Conservation (phyloP, 441 rosid genomes). For the Bocquillonia castaneifolia region DNA sequence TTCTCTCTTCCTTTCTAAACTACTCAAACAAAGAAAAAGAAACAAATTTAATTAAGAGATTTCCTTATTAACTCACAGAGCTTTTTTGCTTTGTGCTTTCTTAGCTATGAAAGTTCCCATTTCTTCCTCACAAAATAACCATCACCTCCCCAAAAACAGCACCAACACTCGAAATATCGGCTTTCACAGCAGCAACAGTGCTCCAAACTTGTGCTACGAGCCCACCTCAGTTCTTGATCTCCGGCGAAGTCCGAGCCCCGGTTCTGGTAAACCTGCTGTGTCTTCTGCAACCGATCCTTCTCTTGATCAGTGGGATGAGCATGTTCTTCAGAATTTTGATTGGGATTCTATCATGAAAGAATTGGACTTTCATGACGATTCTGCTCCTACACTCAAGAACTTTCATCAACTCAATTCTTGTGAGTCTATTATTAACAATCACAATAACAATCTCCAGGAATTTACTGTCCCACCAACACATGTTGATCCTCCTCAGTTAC, state of each 20-base stretch:
- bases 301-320: constrained; percentile 56
- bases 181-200: constrained; percentile 10
- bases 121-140: constrained; percentile 29
- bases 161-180: constrained; percentile 18
- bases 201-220: constrained; percentile 38
- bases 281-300: constrained; percentile 23
- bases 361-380: constrained; percentile 63
- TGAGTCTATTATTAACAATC: constrained; percentile 36
- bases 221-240: constrained; percentile 85
- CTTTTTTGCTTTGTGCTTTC: neutral
- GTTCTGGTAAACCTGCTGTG: constrained; percentile 25
- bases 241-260: constrained; percentile 50
- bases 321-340: constrained; percentile 57
- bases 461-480: constrained; percentile 25
- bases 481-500: constrained; percentile 26
- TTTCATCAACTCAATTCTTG: constrained; percentile 25
- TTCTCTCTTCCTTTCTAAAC: constrained; percentile 6
- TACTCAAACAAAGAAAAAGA: neutral
- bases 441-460: constrained; percentile 39
- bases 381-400: constrained; percentile 30
- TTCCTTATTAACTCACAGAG: neutral
- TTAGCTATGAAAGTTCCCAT: constrained; percentile 59
- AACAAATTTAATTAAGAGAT: neutral
- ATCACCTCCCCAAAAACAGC: constrained; percentile 26
- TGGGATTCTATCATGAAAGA: constrained; percentile 91